Base-by-base conservation (phyloP, 108 stramenopile genomes). In the Conticribra weissflogii region DNA sequence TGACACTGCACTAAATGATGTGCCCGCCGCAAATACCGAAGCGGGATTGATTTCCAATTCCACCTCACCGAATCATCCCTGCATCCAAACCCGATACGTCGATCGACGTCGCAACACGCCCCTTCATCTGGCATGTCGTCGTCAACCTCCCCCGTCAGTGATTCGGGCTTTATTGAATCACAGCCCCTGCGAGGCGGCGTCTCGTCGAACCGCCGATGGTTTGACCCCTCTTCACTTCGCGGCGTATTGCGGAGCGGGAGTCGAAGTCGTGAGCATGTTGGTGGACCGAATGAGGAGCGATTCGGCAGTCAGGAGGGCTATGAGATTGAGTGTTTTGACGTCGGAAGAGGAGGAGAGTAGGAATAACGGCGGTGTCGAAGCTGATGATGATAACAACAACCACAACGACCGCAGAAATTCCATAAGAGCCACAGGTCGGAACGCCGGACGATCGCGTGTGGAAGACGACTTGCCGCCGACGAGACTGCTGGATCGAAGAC, bases 141-240 rank as follows among this genome's bases (percentile, higher is more conserved):
- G 84, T 45, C 84, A 85, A 47, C 84, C 84, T 21, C 84, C 84
- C 1, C 54, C 78, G 2, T 23, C 32, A 0, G 84, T 85, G 0
- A 47, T 85, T 19, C 57, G 56, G 28, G 78, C 84, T 0, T 18
- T 85, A 15, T 32, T 85, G 31, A 59, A 76, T 44, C 76, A 67
- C 34, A 44, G 63, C 36, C 81, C 81, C 3, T 46, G 46, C 59
- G 71, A 59, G 51, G 67, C 78, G 16, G 63, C 59, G 1, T 28
- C 25, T 18, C 27, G 68, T 12, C 62, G 66, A 3, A 85, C 84
- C 27, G 54, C 81, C 28, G 84, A 85, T 61, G 84, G 84, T 0
- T 65, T 81, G 33, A 85, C 84, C 12, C 84, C 84, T 21, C 52
- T 85, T 5, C 84, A 85, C 56, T 85, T 85, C 53, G 77, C 77